Evolutionary conservation across 2,329 filamentous ascomycete genomes (phyloP), one percentile per base, ranked within the genome.

Genomic region (Hymenoscyphus linearis): DNA sequence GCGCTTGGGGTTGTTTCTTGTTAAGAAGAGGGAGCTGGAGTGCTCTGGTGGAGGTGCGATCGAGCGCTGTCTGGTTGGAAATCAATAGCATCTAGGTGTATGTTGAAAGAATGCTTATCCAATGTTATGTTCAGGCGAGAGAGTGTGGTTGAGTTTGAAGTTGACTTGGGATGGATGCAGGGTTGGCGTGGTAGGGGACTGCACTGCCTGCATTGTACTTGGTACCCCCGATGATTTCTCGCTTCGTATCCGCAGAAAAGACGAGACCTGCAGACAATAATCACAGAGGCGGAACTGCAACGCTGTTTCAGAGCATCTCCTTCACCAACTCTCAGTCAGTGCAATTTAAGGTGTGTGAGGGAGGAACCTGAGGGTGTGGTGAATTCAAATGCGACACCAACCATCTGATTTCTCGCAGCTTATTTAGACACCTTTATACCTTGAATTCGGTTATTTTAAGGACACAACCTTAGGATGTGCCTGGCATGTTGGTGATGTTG

Each of bases 21-120:
- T 50, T 50, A 18, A 25, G 18, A 50, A 10, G 22, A 25, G 26
- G 34, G 44, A 44, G 52, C 57, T 31, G 16, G 7, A 16, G 25
- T 35, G 44, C 18, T 44, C n/a, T 16, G 50, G 27, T 59, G 65
- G 61, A 57, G 64, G 65, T 65, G 67, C 64, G 66, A 64, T 70
- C 65, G 62, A 65, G 64, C 62, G 62, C 67, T 62, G 58, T 65
- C 55, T 55, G 40, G 60, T 55, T 53, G 52, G 68, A 65, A 66
- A 61, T 66, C 61, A 58, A 63, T 67, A 64, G 63, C 70, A 72
- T 72, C 66, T 71, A 70, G 65, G 60, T 62, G 61, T 57, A 64
- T 66, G 57, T 61, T 62, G 53, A 56, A 64, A 65, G 31, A 60
- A 67, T 64, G 63, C 57, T 63, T 65, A 64, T 69, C 60, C 58